Percentiles rank a stretch among this genome's conserved stretches.
These are phyloP conservation scores for Mucor saturninus DNA, from an alignment of 371 early-diverging fungal genomes.

Conservation along the genomic window DNA sequence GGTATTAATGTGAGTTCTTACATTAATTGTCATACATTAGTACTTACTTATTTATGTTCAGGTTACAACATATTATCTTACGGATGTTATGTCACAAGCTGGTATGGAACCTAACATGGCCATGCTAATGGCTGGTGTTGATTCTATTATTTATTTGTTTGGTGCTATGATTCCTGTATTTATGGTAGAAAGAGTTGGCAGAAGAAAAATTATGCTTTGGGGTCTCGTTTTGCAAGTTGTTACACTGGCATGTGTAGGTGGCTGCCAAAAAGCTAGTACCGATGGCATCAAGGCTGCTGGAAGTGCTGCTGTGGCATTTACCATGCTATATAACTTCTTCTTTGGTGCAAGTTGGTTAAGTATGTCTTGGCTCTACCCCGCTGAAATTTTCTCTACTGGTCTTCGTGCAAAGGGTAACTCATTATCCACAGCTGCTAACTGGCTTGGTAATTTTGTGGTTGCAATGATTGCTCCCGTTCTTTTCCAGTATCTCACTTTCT, in stretches of 20 bases:
- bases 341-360: slow-evolving; percentile 71
- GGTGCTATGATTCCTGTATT: slow-evolving; percentile 42
- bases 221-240: slow-evolving; percentile 30
- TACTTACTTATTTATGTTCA: slow-evolving; percentile 40
- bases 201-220: slow-evolving; percentile 31
- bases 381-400: slow-evolving; percentile 59
- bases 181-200: slow-evolving; percentile 30
- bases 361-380: slow-evolving; percentile 57
- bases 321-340: slow-evolving; percentile 50
- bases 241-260: slow-evolving; percentile 31
- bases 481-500: slow-evolving; percentile 43
- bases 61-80: slow-evolving; percentile 47
- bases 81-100: slow-evolving; percentile 43
- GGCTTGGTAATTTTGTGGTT: slow-evolving; percentile 62
- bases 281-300: slow-evolving; percentile 26
- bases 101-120: slow-evolving; percentile 32
- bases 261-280: slow-evolving; percentile 27
- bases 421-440: slow-evolving; percentile 72
- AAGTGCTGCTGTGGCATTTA: slow-evolving; percentile 36
- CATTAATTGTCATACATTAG: neutral
- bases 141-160: slow-evolving; percentile 43
- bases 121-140: slow-evolving; percentile 44
- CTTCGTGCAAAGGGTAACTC: slow-evolving; percentile 52
- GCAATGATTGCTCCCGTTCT: slow-evolving; percentile 51
- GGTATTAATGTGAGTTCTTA: slow-evolving; percentile 43